Evolutionary conservation across 441 rosid genomes (phyloP), one percentile per base, ranked within the genome.

Genomic region (Populus trichocarpa): DNA sequence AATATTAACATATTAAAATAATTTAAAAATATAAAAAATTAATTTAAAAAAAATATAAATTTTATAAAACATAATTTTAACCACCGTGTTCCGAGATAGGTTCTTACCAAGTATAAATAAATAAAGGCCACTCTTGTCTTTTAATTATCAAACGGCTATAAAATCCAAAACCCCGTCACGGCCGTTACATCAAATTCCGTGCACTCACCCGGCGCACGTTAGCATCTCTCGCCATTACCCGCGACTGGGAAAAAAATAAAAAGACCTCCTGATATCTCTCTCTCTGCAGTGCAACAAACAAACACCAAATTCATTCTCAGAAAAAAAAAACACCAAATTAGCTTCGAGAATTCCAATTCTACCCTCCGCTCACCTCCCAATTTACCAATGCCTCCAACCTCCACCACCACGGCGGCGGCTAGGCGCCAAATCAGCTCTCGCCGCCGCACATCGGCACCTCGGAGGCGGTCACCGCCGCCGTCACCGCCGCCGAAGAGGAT

Each of bases 401-500:
- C 82, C 83, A 36, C 57, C 63, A 61, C 53, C 71, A 38, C 80
- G 36, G 77, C 80, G 75, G 84, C 85, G 80, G 81, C 90, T 32
- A 81, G 85, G 76, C 77, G 83, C 12, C 33, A 82, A 26, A 72
- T 87, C 64, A 81, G 83, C 76, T 83, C 83, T 10, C 81, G 86
- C 35, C 82, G 87, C 69, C 85, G 89, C 76, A 86, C 92, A 18
- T 83, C 83, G 71, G 93, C 89, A 4, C 85, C 84, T 72, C 71
- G 76, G 26, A 78, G 82, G 65, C 85, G 81, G 12, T 71, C 72
- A 4, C 88, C 84, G 4, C 87, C 88, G 5, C 84, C 85, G n/a
- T 87, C 92, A 20, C 84, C 89, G 53, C 92, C 85, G 6, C 89
- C 83, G 57, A 86, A 80, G 85, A 93, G 88, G 87, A 66, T 84